Percentiles rank a stretch among this genome's conserved stretches.
These are phyloP conservation scores for Thelonectria blattea DNA, from an alignment of 2,329 filamentous ascomycete species.

Conservation along the genomic window DNA sequence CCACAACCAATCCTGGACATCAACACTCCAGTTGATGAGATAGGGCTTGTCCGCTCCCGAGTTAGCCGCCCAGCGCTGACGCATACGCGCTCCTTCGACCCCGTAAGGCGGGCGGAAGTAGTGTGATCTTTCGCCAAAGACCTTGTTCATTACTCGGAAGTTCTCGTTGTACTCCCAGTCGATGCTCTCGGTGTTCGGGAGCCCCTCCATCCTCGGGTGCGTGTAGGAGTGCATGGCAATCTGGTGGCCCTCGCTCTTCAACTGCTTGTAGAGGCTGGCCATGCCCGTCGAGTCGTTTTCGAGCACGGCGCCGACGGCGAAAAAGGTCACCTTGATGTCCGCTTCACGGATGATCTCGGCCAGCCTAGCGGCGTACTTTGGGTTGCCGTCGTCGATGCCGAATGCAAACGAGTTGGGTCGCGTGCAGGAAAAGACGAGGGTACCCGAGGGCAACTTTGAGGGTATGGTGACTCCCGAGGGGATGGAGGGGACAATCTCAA, in stretches of 20 bases:
- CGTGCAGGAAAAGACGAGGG: conserved; percentile 67
- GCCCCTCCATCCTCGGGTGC: conserved; percentile 70
- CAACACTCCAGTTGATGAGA: conserved; percentile 72
- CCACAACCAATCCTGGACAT: conserved; percentile 76
- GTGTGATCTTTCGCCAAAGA: conserved; percentile 44
- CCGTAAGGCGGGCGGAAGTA: conserved; percentile 77
- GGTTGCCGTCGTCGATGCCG: conserved; percentile 73
- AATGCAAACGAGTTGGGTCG: conserved; percentile 74
- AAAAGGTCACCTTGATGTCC: conserved; percentile 71
- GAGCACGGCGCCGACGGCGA: conserved; percentile 70
- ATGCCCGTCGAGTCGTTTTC: conserved; percentile 65
- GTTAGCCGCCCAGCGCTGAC: conserved; percentile 64
- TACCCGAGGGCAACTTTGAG: conserved; percentile 65
- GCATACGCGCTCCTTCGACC: conserved; percentile 69
- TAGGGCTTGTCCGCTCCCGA: conserved; percentile 57
- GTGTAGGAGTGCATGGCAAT: conserved; percentile 72
- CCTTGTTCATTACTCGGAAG: conserved; percentile 53
- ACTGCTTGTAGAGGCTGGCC: conserved; percentile 67
- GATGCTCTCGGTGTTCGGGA: conserved; percentile 57
- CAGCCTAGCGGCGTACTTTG: conserved; percentile 47
- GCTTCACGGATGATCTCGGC: conserved; percentile 68
- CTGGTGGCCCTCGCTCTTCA: conserved; percentile 68
- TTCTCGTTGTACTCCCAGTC: conserved; percentile 68
- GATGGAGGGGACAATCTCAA: conserved; percentile 65
- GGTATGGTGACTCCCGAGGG: conserved; percentile 60